Percentiles rank a stretch among this genome's conserved stretches.
These are phyloP conservation scores for Monilinia polystroma DNA, from an alignment of 2,329 filamentous ascomycete species.

Conservation along the genomic window DNA sequence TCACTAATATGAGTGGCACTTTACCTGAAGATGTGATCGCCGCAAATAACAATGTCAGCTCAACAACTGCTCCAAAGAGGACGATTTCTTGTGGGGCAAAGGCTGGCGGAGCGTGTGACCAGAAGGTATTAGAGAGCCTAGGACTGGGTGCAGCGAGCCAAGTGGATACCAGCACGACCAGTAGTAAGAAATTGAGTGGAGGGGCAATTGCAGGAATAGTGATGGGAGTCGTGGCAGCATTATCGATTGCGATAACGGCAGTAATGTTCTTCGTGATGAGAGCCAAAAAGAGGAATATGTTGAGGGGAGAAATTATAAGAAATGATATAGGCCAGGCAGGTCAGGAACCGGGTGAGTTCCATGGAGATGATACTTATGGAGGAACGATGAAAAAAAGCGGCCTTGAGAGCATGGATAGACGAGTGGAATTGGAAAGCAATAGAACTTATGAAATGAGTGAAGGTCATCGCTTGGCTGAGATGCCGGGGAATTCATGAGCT, in stretches of 20 bases:
- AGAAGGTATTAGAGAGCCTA: background rate
- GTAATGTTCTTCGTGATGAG: constrained; percentile 1
- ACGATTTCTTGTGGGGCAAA: constrained; percentile 17
- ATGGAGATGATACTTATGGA: background rate
- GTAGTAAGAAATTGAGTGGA: background rate
- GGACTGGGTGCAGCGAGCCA: background rate
- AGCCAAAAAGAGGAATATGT: constrained; percentile 1
- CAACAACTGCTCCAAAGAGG: background rate
- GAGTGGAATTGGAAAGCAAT: background rate
- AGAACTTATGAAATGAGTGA: constrained; percentile 15
- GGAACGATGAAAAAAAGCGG: background rate
- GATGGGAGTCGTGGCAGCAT: background rate
- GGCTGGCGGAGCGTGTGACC: constrained; percentile 9
- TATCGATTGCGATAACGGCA: background rate
- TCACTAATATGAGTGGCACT: constrained; percentile 17
- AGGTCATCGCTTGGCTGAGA: constrained; percentile 5
- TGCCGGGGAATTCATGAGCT: constrained; percentile 5
- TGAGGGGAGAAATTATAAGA: background rate
- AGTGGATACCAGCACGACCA: background rate
- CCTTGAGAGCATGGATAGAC: background rate
- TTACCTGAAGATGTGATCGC: constrained; percentile 4
- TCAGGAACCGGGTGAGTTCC: background rate
- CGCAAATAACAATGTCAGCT: constrained; percentile 13
- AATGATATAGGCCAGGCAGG: background rate
- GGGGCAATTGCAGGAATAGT: constrained; percentile 4